These are phyloP conservation scores for Aspergillus ellipticus DNA, from an alignment of 495 filamentous ascomycete species.

Conservation along the genomic window DNA sequence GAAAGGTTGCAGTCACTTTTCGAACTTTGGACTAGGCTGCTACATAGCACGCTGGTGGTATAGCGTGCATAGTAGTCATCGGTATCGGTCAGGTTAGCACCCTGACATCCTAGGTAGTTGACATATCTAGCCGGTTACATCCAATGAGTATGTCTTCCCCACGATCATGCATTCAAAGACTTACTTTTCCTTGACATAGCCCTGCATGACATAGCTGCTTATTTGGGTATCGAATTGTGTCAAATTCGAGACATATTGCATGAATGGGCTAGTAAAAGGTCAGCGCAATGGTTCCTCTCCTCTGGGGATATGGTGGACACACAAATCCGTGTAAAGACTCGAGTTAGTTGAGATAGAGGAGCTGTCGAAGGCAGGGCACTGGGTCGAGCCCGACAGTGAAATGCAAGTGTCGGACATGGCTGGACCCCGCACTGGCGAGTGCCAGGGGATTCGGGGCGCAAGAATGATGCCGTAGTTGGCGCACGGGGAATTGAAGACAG, in stretches of 20 bases:
- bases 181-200: slow-evolving; percentile 74
- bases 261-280: slow-evolving; percentile 67
- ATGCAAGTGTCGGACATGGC: slow-evolving; percentile 59
- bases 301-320: slow-evolving; percentile 37
- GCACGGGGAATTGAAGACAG: not conserved
- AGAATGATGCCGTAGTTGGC: not conserved
- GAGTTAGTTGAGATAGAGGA: slow-evolving; percentile 76
- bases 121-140: slow-evolving; percentile 28
- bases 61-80: slow-evolving; percentile 87
- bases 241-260: slow-evolving; percentile 73
- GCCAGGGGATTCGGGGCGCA: not conserved
- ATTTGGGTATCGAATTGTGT: slow-evolving; percentile 75
- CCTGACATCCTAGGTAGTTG: slow-evolving; percentile 71
- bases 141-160: not conserved
- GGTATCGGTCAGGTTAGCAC: slow-evolving; percentile 75
- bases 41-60: slow-evolving; percentile 90
- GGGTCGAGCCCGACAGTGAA: slow-evolving; percentile 70
- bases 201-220: slow-evolving; percentile 65
- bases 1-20: slow-evolving; percentile 65
- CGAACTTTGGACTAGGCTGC: slow-evolving; percentile 91
- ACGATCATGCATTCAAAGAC: slow-evolving; percentile 8
- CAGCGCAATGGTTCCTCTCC: slow-evolving; percentile 21
- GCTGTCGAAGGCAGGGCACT: slow-evolving; percentile 77
- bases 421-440: slow-evolving; percentile 5
- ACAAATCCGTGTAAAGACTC: slow-evolving; percentile 69